These are phyloP conservation scores for Russula dissimulans DNA, from an alignment of 768 basidiomycete species.

Conservation along the genomic window DNA sequence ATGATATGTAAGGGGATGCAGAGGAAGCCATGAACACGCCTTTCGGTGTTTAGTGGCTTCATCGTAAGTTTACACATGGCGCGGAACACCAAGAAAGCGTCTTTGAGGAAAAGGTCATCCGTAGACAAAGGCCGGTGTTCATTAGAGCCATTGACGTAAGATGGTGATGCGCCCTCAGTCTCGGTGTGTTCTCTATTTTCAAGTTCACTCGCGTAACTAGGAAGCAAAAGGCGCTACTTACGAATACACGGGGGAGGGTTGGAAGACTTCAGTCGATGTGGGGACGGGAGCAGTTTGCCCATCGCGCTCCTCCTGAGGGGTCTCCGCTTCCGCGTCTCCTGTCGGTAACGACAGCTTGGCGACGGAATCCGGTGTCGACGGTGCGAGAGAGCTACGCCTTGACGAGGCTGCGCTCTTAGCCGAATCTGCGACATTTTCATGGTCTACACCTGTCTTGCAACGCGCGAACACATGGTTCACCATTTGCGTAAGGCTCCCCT, in stretches of 20 bases:
- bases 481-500: constrained; percentile 96
- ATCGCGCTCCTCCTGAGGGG: neutral
- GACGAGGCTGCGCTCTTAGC: constrained; percentile 14
- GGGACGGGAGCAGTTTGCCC: neutral
- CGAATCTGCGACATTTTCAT: neutral
- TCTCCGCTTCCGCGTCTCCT: neutral
- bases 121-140: constrained; percentile 44
- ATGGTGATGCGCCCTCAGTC: neutral
- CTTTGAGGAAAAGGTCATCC: constrained; percentile 92
- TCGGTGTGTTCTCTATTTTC: constrained; percentile 1
- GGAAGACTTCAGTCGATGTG: neutral
- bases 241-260: neutral
- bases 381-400: constrained; percentile 8
- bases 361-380: constrained; percentile 14
- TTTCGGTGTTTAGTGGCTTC: constrained; percentile 92
- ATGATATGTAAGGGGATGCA: neutral
- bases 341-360: constrained; percentile 15
- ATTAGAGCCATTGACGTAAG: constrained; percentile 16
- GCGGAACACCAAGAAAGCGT: constrained; percentile 95
- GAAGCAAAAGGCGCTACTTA: neutral
- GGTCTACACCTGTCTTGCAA: constrained; percentile 36
- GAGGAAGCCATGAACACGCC: constrained; percentile 37
- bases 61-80: constrained; percentile 96
- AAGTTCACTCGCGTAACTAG: neutral
- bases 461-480: constrained; percentile 93